phyloP scores from a whole-genome alignment of 2,329 filamentous ascomycete genomes.

The Ustilaginoidea virens region DNA sequence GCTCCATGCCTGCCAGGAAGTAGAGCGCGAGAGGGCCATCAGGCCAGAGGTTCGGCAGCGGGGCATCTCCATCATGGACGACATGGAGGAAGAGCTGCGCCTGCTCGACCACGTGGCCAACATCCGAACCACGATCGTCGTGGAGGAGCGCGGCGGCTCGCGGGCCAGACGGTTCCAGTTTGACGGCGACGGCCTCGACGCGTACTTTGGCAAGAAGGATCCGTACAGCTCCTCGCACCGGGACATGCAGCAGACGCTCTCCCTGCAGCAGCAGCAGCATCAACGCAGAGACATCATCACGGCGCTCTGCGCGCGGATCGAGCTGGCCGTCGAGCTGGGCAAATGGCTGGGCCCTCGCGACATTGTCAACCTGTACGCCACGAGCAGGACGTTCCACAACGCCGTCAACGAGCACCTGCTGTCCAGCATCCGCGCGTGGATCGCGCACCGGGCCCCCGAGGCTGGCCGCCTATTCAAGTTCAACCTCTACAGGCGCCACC shows the following conservation, averaged over 20 bases:
- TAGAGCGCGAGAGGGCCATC: slow-evolving; percentile 4
- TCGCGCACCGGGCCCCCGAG: slow-evolving; percentile 35
- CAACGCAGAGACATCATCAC: slow-evolving; percentile 28
- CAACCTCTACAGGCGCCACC: slow-evolving; percentile 39
- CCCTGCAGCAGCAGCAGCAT: slow-evolving; percentile 8
- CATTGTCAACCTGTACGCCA: slow-evolving; percentile 48
- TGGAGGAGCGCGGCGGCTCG: slow-evolving; percentile 6
- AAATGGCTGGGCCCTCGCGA: slow-evolving; percentile 37
- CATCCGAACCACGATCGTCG: slow-evolving; percentile 4
- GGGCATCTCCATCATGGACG: slow-evolving; percentile 5
- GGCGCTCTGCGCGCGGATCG: slow-evolving; percentile 26
- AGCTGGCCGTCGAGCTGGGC: slow-evolving; percentile 39
- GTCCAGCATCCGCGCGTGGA: slow-evolving; percentile 41
- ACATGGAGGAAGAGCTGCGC: slow-evolving; percentile 6
- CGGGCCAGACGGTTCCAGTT: slow-evolving; percentile 15
- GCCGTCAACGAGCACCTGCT: slow-evolving; percentile 44
- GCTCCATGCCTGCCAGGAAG: slow-evolving; percentile 8
- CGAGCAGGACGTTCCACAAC: slow-evolving; percentile 46
- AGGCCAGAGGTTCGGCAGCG: slow-evolving; percentile 2
- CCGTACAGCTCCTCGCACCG: slow-evolving; percentile 13
- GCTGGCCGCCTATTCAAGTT: slow-evolving; percentile 44
- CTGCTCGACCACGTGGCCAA: slow-evolving; percentile 1
- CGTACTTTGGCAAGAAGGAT: slow-evolving; percentile 14
- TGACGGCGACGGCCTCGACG: slow-evolving; percentile 10
- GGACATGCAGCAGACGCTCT: background rate